These are phyloP conservation scores for Lipomyces yamadae DNA, from an alignment of 805 yeast genomes.

Conservation along the genomic window DNA sequence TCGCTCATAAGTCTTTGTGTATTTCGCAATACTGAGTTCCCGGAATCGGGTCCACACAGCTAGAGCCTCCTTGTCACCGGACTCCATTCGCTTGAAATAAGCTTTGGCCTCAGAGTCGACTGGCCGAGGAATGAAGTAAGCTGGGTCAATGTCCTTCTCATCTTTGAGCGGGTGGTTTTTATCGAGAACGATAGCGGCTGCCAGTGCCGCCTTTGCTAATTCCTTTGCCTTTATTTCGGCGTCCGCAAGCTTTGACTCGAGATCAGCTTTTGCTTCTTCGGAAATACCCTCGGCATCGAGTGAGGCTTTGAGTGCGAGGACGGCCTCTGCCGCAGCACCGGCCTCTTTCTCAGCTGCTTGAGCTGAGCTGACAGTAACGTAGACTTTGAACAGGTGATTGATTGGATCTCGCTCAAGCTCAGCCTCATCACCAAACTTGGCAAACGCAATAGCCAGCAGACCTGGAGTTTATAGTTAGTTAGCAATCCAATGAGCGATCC, in stretches of 20 bases:
- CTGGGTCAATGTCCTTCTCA: conserved; percentile 14
- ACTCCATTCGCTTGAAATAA: conserved; percentile 89
- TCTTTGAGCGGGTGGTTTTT: conserved; percentile 20
- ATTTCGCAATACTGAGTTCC: conserved; percentile 84
- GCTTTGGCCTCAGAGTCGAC: conserved; percentile 85
- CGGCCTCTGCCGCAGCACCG: conserved; percentile 55
- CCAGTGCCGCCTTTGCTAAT: conserved; percentile 31
- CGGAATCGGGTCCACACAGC: conserved; percentile 85
- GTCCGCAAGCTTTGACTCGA: conserved; percentile 12
- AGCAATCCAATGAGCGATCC: not conserved
- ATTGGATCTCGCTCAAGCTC: conserved; percentile 77
- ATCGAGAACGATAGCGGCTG: conserved; percentile 23
- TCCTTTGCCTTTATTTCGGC: conserved; percentile 22
- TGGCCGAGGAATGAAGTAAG: conserved; percentile 30
- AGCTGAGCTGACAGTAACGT: conserved; percentile 83
- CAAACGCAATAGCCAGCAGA: conserved; percentile 87
- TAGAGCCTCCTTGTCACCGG: conserved; percentile 83
- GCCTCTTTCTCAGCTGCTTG: conserved; percentile 66
- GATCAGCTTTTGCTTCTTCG: conserved; percentile 43
- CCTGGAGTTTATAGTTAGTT: not conserved
- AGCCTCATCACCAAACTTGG: conserved; percentile 81
- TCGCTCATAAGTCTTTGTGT: conserved; percentile 86
- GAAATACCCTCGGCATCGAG: conserved; percentile 17
- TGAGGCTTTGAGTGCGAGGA: conserved; percentile 43
- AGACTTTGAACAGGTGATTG: conserved; percentile 91